These are phyloP conservation scores for Mallotus nudiflorus DNA, from an alignment of 345 rosid genomes.

Conservation along the genomic window DNA sequence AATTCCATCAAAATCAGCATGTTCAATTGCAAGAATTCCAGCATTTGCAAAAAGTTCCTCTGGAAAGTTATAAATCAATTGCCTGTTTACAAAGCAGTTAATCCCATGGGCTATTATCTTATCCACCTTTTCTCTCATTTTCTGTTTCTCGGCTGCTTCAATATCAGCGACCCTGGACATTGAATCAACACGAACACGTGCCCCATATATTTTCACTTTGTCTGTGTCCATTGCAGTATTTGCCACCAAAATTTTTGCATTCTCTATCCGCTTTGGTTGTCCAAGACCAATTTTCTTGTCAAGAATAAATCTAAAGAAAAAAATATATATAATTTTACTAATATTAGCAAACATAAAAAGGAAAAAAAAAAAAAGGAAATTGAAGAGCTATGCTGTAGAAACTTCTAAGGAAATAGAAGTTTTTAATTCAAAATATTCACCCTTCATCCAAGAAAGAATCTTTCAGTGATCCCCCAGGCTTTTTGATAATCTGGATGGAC, in stretches of 20 bases:
- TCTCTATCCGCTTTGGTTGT: slow-evolving; percentile 93
- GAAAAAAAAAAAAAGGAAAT: background rate
- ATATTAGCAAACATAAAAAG: background rate
- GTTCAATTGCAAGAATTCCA: slow-evolving; percentile 97
- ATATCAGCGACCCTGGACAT: slow-evolving; percentile 97
- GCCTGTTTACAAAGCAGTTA: slow-evolving; percentile 98
- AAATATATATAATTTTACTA: slow-evolving; percentile 1
- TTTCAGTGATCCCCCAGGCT: slow-evolving; percentile 90
- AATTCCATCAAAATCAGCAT: slow-evolving; percentile 98
- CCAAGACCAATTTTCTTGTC: slow-evolving; percentile 99
- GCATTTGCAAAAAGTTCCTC: slow-evolving; percentile 98
- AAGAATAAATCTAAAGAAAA: slow-evolving; percentile 70
- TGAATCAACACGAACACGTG: slow-evolving; percentile 98
- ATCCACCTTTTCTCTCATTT: slow-evolving; percentile 97
- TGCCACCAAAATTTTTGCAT: slow-evolving; percentile 95
- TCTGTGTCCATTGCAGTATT: slow-evolving; percentile 99
- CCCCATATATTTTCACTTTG: slow-evolving; percentile 97
- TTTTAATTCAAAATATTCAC: slow-evolving; percentile 37
- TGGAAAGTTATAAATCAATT: slow-evolving; percentile 94
- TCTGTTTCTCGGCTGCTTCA: slow-evolving; percentile 98
- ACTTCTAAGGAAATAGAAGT: background rate
- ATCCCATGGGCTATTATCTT: slow-evolving; percentile 90
- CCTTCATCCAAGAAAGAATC: slow-evolving; percentile 99
- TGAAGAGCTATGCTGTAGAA: background rate
- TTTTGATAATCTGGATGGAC: slow-evolving; percentile 93